phyloP scores from a whole-genome alignment of 345 rosid species.

The Toxicodendron radicans region DNA sequence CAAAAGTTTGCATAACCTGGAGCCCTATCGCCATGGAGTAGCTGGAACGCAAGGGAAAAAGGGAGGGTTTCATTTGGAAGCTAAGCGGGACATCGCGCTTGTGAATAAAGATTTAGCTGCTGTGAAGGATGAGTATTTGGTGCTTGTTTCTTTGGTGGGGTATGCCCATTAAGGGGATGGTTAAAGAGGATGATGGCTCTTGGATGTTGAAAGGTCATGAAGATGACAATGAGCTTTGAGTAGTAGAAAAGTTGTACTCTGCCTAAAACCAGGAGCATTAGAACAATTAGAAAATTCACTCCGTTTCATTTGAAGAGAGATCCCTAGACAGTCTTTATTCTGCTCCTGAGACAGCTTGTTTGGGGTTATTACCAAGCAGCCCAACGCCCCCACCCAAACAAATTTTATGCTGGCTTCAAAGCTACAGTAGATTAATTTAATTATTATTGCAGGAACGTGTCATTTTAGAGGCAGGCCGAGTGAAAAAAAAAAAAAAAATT shows the following conservation, averaged over 20 bases:
- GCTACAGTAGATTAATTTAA: not conserved
- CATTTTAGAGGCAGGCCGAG: not conserved
- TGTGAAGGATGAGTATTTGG: conserved; percentile 42
- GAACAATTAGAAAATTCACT: too few relatives aligned
- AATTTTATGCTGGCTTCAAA: too few relatives aligned
- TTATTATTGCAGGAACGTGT: not conserved
- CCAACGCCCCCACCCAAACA: too few relatives aligned
- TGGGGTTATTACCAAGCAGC: too few relatives aligned
- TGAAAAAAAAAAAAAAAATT: not conserved
- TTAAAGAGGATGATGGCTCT: conserved; percentile 48
- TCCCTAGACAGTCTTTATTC: too few relatives aligned
- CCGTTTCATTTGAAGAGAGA: too few relatives aligned
- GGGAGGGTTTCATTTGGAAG: conserved; percentile 25
- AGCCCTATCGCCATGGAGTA: conserved; percentile 40
- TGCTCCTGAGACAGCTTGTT: too few relatives aligned
- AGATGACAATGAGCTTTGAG: conserved; percentile 17
- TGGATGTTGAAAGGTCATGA: conserved; percentile 49
- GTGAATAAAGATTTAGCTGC: conserved; percentile 29
- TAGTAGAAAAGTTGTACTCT: not conserved
- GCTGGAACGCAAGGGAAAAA: conserved; percentile 33
- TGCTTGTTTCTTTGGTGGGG: conserved; percentile 53
- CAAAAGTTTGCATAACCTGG: conserved; percentile 26
- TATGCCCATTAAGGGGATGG: conserved; percentile 49
- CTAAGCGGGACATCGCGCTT: conserved; percentile 31
- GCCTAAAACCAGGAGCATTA: too few relatives aligned